Evolutionary conservation across 1,284 basidiomycete species (phyloP), one percentile per base, ranked within the genome.

Genomic region (Neonothopanus nambi): DNA sequence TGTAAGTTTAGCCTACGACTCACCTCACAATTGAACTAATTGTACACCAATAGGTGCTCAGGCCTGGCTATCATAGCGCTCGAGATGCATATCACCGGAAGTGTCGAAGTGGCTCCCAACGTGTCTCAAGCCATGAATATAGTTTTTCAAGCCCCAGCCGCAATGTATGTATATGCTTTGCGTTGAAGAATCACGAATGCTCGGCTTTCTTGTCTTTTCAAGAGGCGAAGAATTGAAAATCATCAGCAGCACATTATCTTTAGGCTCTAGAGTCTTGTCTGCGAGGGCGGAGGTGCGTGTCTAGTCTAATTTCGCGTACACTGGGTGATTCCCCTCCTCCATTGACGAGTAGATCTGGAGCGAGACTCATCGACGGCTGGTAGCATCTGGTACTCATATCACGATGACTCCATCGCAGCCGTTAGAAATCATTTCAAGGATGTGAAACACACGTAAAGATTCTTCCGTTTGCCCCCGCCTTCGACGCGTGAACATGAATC

Each of bases 341-440:
- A 23, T 24, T 12, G 4, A 28, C 23, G 13, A 11, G 11, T 52
- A 84, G 81, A 77, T 84, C 38, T 84, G 82, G 81, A 78, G 80
- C 45, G 66, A 62, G 24, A 79, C 75, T 2, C 70, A 78, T 46
- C 74, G 67, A 54, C 73, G 81, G n/a, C 70, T 84, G 3, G 75
- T 81, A n/a, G 76, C 76, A 5, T 76, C 80, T 11, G 81, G 77
- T 0, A 71, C 74, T 1, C 81, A 83, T 45, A 67, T 80, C 52
- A 81, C 79, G 63, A 82, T 84, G 81, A 65, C n/a, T n/a, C n/a
- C 26, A 28, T 28, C 26, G 11, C 5, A 28, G 30, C n/a, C n/a
- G n/a, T n/a, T n/a, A n/a, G n/a, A n/a, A n/a, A 33, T 33, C 30
- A 8, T 33, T 33, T 13, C 30, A 13, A 33, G 13, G 30, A 33